These are phyloP conservation scores for Diplodia sapinea DNA, from an alignment of 2,329 filamentous ascomycete species.

Conservation along the genomic window DNA sequence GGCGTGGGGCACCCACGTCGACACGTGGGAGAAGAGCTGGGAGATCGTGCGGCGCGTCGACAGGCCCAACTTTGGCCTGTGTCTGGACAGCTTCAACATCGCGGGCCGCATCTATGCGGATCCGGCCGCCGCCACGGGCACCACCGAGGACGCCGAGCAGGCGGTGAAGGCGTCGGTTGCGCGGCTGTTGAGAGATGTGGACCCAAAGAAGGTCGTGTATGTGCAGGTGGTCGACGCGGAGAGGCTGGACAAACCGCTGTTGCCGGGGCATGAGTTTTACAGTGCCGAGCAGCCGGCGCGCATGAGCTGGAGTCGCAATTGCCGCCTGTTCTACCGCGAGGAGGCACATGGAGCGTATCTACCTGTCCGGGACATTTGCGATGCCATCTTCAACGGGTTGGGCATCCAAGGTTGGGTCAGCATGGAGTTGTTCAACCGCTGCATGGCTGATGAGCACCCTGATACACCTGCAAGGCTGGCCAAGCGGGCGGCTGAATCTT, in stretches of 20 bases:
- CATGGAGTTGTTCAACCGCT: slow-evolving; percentile 71
- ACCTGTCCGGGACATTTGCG: slow-evolving; percentile 66
- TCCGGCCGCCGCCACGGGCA: slow-evolving; percentile 61
- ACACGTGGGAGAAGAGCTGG: slow-evolving; percentile 76
- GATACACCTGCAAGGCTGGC: slow-evolving; percentile 63
- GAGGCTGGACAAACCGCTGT: slow-evolving; percentile 63
- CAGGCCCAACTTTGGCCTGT: slow-evolving; percentile 74
- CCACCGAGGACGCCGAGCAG: slow-evolving; percentile 60
- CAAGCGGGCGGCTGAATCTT: slow-evolving; percentile 56
- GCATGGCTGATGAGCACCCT: slow-evolving; percentile 60
- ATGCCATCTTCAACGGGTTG: slow-evolving; percentile 66
- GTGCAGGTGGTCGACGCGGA: slow-evolving; percentile 80
- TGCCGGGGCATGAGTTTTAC: slow-evolving; percentile 64
- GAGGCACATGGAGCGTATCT: slow-evolving; percentile 68
- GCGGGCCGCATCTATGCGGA: slow-evolving; percentile 74
- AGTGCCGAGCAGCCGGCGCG: slow-evolving; percentile 62
- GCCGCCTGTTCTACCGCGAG: slow-evolving; percentile 71
- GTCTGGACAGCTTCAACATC: slow-evolving; percentile 80
- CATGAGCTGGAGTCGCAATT: slow-evolving; percentile 83
- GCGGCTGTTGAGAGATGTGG: slow-evolving; percentile 61
- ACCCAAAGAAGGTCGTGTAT: slow-evolving; percentile 72
- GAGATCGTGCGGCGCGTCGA: slow-evolving; percentile 69
- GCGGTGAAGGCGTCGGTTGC: slow-evolving; percentile 62
- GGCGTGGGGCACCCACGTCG: slow-evolving; percentile 71
- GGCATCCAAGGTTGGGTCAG: slow-evolving; percentile 74